These are phyloP conservation scores for Phytophthora fragariae DNA, from an alignment of 352 stramenopile genomes.

Conservation along the genomic window DNA sequence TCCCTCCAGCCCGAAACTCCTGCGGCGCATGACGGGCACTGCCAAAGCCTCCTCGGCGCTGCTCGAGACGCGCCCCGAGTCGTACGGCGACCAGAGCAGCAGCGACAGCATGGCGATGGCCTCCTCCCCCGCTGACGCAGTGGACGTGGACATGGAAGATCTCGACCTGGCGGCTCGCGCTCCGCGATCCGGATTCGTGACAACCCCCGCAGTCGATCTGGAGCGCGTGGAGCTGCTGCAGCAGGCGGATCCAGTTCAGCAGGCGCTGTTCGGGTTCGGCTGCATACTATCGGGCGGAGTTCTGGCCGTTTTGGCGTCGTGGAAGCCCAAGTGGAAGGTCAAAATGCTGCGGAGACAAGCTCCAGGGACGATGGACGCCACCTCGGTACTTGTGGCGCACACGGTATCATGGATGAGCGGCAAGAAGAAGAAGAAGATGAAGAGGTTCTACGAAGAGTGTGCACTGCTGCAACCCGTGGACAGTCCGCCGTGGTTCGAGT, in stretches of 20 bases:
- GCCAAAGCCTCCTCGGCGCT: slow-evolving; percentile 28
- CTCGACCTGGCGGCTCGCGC: slow-evolving; percentile 36
- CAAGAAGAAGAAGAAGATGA: slow-evolving; percentile 33
- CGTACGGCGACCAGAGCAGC: slow-evolving; percentile 20
- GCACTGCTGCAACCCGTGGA: slow-evolving; percentile 37
- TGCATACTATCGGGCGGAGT: slow-evolving; percentile 53
- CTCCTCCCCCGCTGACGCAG: slow-evolving; percentile 5
- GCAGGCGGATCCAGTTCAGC: slow-evolving; percentile 41
- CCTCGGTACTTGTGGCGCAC: slow-evolving; percentile 59
- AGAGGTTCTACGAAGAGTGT: slow-evolving; percentile 59
- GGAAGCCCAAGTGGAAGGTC: slow-evolving; percentile 68
- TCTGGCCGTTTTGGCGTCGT: slow-evolving; percentile 54
- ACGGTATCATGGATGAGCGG: slow-evolving; percentile 24
- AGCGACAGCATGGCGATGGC: slow-evolving; percentile 23
- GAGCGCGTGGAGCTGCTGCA: slow-evolving; percentile 54
- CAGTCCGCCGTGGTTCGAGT: slow-evolving; percentile 67
- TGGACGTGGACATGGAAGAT: slow-evolving; percentile 37
- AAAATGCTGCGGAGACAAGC: slow-evolving; percentile 58
- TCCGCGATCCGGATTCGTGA: slow-evolving; percentile 43
- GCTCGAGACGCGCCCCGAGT: slow-evolving; percentile 19
- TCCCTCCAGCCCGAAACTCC: slow-evolving; percentile 31
- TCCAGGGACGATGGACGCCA: slow-evolving; percentile 48
- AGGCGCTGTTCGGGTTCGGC: slow-evolving; percentile 48
- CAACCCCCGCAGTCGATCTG: slow-evolving; percentile 38
- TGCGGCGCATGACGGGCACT: slow-evolving; percentile 16